These are phyloP conservation scores for Pycnococcus provasolii DNA, from an alignment of 139 green algal species.

Conservation along the genomic window DNA sequence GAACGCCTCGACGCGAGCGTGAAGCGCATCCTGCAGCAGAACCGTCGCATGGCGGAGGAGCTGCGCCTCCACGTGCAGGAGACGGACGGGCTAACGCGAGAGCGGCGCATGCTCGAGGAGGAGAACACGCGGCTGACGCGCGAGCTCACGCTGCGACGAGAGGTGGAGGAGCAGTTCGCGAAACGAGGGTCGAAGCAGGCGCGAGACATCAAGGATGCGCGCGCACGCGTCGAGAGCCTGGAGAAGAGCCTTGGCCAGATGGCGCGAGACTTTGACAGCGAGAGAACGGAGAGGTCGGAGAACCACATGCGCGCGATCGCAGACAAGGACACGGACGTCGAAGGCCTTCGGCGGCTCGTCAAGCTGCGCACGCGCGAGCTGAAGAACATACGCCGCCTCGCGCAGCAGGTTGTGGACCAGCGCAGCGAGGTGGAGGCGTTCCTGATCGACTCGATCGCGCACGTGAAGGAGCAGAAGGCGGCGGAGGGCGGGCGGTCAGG, in stretches of 20 bases:
- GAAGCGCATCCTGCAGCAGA: conserved; percentile 62
- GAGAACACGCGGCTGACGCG: conserved; percentile 47
- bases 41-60: conserved; percentile 60
- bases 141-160: conserved; percentile 54
- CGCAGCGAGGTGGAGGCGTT: conserved; percentile 79
- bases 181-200: conserved; percentile 56
- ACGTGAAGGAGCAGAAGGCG: conserved; percentile 34
- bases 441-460: conserved; percentile 60
- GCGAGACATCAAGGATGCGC: conserved; percentile 27
- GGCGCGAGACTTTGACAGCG: conserved; percentile 45
- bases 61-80: conserved; percentile 59
- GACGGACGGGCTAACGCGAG: conserved; percentile 51
- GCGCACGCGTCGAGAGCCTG: conserved; percentile 11
- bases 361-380: conserved; percentile 63
- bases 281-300: conserved; percentile 29
- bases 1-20: conserved; percentile 52
- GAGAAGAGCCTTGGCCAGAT: conserved; percentile 42
- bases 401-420: conserved; percentile 70
- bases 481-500: neutral
- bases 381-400: conserved; percentile 57
- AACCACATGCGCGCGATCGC: neutral
- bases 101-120: conserved; percentile 53
- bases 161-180: conserved; percentile 67
- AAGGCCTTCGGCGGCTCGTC: conserved; percentile 28
- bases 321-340: conserved; percentile 11